These are phyloP conservation scores for Trichosanthes truncata DNA, from an alignment of 306 rosid genomes.

Conservation along the genomic window DNA sequence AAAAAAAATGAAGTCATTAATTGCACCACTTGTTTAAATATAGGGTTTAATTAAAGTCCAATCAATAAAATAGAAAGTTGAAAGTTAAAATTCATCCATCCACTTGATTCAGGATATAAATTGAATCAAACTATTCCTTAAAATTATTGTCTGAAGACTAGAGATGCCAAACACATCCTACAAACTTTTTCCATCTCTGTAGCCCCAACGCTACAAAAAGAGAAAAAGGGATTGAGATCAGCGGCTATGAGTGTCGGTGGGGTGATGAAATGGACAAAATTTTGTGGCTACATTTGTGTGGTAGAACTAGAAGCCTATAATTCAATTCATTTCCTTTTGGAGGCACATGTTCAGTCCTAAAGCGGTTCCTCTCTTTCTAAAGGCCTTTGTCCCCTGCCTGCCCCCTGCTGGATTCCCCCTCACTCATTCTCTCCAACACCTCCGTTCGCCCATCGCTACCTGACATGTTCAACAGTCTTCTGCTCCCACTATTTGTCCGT, in stretches of 20 bases:
- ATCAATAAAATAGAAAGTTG: too few relatives aligned
- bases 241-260: constrained; percentile 6
- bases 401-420: background rate
- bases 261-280: background rate
- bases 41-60: too few relatives aligned
- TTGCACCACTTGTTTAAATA: too few relatives aligned
- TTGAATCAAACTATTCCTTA: background rate
- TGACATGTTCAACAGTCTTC: background rate
- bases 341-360: background rate
- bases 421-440: background rate
- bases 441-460: background rate
- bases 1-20: too few relatives aligned
- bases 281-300: background rate
- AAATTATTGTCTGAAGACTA: background rate
- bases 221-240: background rate
- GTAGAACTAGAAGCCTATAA: background rate
- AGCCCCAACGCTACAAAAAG: background rate
- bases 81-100: background rate
- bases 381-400: background rate
- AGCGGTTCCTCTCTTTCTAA: background rate
- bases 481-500: background rate
- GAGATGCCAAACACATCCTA: background rate
- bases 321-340: background rate
- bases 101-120: background rate
- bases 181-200: background rate